Percentiles rank a stretch among this genome's conserved stretches.
These are phyloP conservation scores for Gleditsia sinensis DNA, from an alignment of 306 rosid species.

Conservation along the genomic window DNA sequence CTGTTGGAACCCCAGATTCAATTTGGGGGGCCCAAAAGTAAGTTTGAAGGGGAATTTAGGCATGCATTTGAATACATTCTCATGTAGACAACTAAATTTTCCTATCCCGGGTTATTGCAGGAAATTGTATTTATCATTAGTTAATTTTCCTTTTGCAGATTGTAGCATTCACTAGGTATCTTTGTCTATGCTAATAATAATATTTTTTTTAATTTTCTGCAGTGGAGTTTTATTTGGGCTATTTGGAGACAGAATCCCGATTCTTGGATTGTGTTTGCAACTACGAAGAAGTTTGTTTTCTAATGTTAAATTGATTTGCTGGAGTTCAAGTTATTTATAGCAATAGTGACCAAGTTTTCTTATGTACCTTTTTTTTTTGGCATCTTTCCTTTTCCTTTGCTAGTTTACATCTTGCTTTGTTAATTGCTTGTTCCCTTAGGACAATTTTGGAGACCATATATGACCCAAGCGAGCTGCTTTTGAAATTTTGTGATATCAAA, in stretches of 20 bases:
- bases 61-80: background rate
- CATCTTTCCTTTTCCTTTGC: background rate
- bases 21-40: background rate
- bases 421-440: background rate
- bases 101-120: background rate
- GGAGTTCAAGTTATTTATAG: background rate
- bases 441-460: background rate
- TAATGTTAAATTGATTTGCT: background rate
- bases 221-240: background rate
- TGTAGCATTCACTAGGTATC: background rate
- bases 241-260: background rate
- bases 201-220: background rate
- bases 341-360: background rate
- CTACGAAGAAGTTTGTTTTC: background rate
- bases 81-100: background rate
- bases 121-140: background rate
- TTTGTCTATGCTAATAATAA: background rate
- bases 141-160: background rate
- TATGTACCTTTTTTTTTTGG: background rate
- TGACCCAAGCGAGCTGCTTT: background rate
- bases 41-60: background rate
- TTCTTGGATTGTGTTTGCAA: background rate
- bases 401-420: background rate
- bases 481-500: background rate
- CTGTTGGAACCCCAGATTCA: background rate